A percentile compares a stretch with the other conserved stretches of the same genome.
These are phyloP conservation scores for Graphilbum ipis-grandicollis DNA, from an alignment of 2,329 filamentous ascomycete genomes.

Conservation along the genomic window DNA sequence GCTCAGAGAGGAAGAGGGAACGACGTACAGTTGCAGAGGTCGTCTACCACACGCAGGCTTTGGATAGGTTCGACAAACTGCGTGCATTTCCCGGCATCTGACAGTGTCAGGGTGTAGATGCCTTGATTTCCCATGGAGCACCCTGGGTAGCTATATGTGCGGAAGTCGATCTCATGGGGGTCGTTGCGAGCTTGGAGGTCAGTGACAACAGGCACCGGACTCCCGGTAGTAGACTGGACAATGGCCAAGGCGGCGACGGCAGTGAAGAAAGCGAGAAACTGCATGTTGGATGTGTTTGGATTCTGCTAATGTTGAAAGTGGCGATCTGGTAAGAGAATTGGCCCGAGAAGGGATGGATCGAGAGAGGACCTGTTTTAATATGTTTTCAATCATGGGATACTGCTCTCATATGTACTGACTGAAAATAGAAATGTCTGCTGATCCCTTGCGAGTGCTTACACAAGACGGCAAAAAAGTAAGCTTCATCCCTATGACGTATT, in stretches of 20 bases:
- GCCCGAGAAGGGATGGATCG: no score
- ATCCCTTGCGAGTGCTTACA: no score
- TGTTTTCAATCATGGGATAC: no score
- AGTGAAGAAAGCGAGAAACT: constrained; percentile 1
- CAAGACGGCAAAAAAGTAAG: no score
- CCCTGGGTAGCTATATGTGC: constrained; percentile 7
- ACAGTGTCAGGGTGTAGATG: constrained; percentile 7
- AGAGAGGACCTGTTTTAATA: no score
- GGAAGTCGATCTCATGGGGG: constrained; percentile 8
- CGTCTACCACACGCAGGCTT: constrained; percentile 3
- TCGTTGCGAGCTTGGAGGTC: constrained; percentile 1
- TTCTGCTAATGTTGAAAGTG: no score
- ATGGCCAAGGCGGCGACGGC: constrained; percentile 1
- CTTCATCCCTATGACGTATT: no score
- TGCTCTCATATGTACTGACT: no score
- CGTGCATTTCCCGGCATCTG: constrained; percentile 2
- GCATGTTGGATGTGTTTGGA: no score
- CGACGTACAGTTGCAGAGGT: constrained; percentile 5
- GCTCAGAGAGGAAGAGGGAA: background rate
- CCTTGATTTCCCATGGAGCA: constrained; percentile 9
- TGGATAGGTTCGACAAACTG: constrained; percentile 5
- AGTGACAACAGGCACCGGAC: background rate
- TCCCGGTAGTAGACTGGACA: background rate
- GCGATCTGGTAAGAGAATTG: no score
- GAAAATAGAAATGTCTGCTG: no score